Evolutionary conservation across 1,139 yeast species (phyloP).

Genomic region (Ogataea hybrid): DNA sequence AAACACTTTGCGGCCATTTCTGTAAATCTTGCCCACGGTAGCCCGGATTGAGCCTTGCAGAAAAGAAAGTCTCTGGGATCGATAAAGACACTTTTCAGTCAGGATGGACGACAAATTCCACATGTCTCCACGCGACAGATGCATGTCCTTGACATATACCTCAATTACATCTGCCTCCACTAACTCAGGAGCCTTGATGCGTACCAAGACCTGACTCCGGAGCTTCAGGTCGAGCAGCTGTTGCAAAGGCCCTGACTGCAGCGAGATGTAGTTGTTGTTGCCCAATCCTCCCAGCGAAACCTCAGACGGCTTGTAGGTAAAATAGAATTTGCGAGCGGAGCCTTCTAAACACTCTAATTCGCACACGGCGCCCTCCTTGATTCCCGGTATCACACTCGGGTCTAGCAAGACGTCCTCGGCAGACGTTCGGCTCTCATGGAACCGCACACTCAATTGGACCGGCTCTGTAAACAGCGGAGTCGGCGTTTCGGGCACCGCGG

Average conservation of each 20-base stretch:
- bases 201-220: conserved; percentile 58
- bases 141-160: conserved; percentile 74
- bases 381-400: conserved; percentile 52
- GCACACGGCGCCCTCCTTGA: conserved; percentile 70
- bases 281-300: conserved; percentile 8
- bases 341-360: conserved; percentile 51
- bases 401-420: conserved; percentile 64
- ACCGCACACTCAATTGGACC: conserved; percentile 57
- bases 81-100: conserved; percentile 62
- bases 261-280: conserved; percentile 36
- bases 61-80: conserved; percentile 63
- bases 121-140: conserved; percentile 89
- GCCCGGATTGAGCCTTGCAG: conserved; percentile 60
- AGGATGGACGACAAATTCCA: conserved; percentile 75
- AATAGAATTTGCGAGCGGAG: conserved; percentile 38
- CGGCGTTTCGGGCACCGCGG: neutral
- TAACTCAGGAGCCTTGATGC: conserved; percentile 44
- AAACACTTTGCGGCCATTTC: conserved; percentile 64
- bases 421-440: conserved; percentile 68
- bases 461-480: conserved; percentile 29
- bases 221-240: conserved; percentile 63
- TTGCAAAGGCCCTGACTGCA: conserved; percentile 63
- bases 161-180: conserved; percentile 83
- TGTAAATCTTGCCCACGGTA: conserved; percentile 63
- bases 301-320: conserved; percentile 39